Base-by-base conservation (phyloP, 345 rosid genomes). In the Turritis glabra region DNA sequence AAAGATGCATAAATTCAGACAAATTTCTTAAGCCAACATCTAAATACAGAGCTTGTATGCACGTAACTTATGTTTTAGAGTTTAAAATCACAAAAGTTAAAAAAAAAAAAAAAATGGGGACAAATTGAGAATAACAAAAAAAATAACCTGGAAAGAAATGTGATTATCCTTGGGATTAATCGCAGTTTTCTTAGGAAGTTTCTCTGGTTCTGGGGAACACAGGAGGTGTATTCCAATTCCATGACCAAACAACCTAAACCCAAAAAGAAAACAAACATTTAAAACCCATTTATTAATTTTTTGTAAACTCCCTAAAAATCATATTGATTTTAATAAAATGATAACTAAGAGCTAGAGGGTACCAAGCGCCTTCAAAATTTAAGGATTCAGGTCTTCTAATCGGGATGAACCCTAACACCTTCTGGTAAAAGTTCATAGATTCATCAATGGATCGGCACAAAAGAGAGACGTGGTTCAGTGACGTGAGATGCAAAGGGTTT, bases 351-450 rank as follows among this genome's bases (percentile, higher is more conserved):
- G 3, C 0, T 13, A 4, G 6, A 9, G 74, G 9, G 74, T 23
- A 90, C 98, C 98, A 93, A 68, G 93, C 97, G 40, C 95, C 95
- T 18, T 87, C 83, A 35, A 90, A 92, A 53, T 86, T 75, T 10
- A 90, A 82, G 0, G 92, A 87, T 5, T 80, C 79, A 17, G 97
- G 97, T 69, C 98, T 84, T 41, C 84, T 74, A 33, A 92, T 63
- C 15, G 93, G 90, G 35, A 79, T 47, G 79, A 93, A 90, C 3
- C 98, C 98, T 30, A 93, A 87, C 10, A 89, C 81, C 12, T 86
- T 75, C 11, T 82, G 88, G 51, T 93, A 89, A 82, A 93, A 93
- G 32, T 75, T 64, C 51, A 90, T 64, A 17, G 98, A 84, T 50
- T 83, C 78, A 44, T 86, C 82, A 1, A 93, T 22, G 17, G 97